These are phyloP conservation scores for Flaveria sonorensis DNA, from an alignment of 129 eudicot species.

Conservation along the genomic window DNA sequence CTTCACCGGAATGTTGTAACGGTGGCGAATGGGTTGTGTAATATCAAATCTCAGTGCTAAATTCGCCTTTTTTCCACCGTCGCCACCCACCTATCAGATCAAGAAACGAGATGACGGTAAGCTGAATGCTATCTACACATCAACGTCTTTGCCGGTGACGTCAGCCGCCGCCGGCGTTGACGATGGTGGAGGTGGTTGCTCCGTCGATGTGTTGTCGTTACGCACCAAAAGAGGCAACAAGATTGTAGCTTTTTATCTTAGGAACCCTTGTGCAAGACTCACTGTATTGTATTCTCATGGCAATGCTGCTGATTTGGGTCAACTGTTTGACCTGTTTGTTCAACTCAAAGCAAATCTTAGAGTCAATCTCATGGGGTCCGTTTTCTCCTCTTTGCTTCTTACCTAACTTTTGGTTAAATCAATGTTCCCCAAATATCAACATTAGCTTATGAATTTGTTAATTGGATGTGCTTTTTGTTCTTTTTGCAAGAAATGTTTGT, in stretches of 20 bases:
- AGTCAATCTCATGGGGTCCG: constrained; percentile 92
- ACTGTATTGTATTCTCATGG: constrained; percentile 92
- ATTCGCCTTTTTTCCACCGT: constrained; percentile 86
- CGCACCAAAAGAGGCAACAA: constrained; percentile 83
- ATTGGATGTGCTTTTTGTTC: background rate
- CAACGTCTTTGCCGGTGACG: constrained; percentile 53
- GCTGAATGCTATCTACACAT: constrained; percentile 56
- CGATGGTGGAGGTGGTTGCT: constrained; percentile 50
- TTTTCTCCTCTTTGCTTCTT: constrained; percentile 28
- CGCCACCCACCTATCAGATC: constrained; percentile 79
- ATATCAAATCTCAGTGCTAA: constrained; percentile 71
- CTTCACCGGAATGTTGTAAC: constrained; percentile 19
- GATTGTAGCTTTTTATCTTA: constrained; percentile 83
- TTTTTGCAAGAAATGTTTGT: background rate
- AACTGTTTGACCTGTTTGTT: constrained; percentile 91
- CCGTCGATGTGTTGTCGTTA: constrained; percentile 64
- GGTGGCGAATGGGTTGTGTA: constrained; percentile 66
- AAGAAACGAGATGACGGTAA: constrained; percentile 69
- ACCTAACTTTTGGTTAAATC: constrained; percentile 22
- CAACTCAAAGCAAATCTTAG: constrained; percentile 98
- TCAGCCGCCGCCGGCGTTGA: constrained; percentile 40
- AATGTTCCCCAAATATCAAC: constrained; percentile 35
- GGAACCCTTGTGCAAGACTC: constrained; percentile 78
- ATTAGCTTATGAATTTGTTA: constrained; percentile 12
- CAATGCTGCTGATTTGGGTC: constrained; percentile 98